Evolutionary conservation across 2,329 filamentous ascomycete species (phyloP).

Genomic region (Alternaria alternata): DNA sequence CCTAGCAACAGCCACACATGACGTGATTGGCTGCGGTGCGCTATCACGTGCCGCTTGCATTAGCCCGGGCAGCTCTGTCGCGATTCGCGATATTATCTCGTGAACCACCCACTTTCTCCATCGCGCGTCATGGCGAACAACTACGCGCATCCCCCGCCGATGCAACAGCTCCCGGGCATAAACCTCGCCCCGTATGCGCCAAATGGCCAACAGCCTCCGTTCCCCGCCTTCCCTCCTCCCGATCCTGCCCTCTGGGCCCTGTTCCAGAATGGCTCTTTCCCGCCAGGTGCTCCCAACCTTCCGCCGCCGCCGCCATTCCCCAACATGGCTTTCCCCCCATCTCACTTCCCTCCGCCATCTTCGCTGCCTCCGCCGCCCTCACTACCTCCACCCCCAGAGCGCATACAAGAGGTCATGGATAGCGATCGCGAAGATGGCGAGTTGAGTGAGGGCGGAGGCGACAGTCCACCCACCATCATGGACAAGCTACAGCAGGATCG

Average conservation of each 20-base stretch:
- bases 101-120: conserved; percentile 10
- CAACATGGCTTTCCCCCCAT: conserved; percentile 23
- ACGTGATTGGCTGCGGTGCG: conserved; percentile 6
- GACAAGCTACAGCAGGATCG: conserved; percentile 34
- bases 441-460: conserved; percentile 65
- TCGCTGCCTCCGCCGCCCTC: conserved; percentile 25
- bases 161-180: conserved; percentile 30
- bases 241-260: conserved; percentile 48
- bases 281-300: conserved; percentile 34
- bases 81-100: background rate
- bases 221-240: conserved; percentile 19
- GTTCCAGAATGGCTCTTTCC: conserved; percentile 32
- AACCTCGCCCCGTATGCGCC: conserved; percentile 36
- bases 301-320: conserved; percentile 22
- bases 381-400: conserved; percentile 31
- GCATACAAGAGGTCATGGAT: conserved; percentile 44
- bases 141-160: conserved; percentile 33
- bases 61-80: background rate
- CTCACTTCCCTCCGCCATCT: conserved; percentile 20
- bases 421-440: conserved; percentile 76
- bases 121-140: conserved; percentile 41
- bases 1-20: conserved; percentile 21
- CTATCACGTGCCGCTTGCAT: conserved; percentile 14
- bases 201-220: conserved; percentile 35
- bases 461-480: conserved; percentile 10